Evolutionary conservation across 306 rosid species (phyloP), one percentile per base, ranked within the genome.

Genomic region (Pterocarpus macrocarpus): DNA sequence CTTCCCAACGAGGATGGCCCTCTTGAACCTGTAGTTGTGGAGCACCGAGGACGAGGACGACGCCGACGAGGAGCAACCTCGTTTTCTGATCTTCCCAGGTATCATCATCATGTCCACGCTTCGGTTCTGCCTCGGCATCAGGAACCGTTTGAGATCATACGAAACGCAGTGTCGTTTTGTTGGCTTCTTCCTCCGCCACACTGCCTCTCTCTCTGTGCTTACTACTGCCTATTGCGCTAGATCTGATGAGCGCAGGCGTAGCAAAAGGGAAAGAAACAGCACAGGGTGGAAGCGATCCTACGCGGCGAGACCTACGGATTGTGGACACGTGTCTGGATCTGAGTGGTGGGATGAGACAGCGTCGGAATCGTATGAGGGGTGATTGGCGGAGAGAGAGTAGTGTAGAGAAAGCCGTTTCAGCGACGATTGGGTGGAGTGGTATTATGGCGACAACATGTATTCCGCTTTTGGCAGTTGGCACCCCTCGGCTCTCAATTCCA

Each of bases 21-120:
- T 86, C 80, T 96, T 96, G 88, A 93, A 90, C 83, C 99, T 84
- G 85, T 93, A 93, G 87, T 89, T 96, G 35, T 93, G 97, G 15
- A 93, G 80, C 5, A 96, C 70, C 16, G 99, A 93, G 1, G 99
- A 96, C 0, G 99, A 90, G 1, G 98, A 94, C 2, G 98, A 93
- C 9, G 98, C 99, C 30, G 98, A 89, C 6, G 99, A 92, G 2
- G 99, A 93, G 66, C 97, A 93, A 0, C 99, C 99, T 71, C 99
- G 97, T 86, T 96, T 96, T 78, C 99, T 69, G 84, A 93, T 96
- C 84, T 96, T 96, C 3, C 98, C 98, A 1, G 97, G 99, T 50
- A 96, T 70, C 71, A 79, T 68, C 67, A 91, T 96, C 92, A 83
- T 86, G 73, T 92, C 93, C 91, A 61, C 79, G 79, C 61, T 84